A percentile compares a stretch with the other conserved stretches of the same genome.
phyloP scores from a whole-genome alignment of 139 green algal genomes.

The Monoraphidium neglectum region DNA sequence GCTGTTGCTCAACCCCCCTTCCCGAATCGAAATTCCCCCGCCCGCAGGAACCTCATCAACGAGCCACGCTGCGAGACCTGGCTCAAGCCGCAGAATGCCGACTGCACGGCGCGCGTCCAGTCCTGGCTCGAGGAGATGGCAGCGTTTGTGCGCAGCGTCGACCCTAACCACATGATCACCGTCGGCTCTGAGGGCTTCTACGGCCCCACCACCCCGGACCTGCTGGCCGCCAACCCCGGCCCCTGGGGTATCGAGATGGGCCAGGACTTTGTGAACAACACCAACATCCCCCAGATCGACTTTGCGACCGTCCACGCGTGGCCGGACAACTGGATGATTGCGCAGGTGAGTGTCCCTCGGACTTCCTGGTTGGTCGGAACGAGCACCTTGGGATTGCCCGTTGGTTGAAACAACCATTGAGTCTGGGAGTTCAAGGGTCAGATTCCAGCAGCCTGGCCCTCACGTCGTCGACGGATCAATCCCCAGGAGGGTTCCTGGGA shows the following conservation, averaged over 20 bases:
- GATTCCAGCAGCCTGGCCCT: too few relatives aligned
- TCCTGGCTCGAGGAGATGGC: slow-evolving; percentile 55
- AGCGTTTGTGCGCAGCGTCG: slow-evolving; percentile 46
- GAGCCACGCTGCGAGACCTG: slow-evolving; percentile 68
- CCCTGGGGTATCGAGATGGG: slow-evolving; percentile 60
- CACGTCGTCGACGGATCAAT: too few relatives aligned
- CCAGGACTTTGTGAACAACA: slow-evolving; percentile 80
- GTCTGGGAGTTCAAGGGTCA: too few relatives aligned
- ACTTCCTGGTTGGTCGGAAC: too few relatives aligned
- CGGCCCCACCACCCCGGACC: slow-evolving; percentile 16
- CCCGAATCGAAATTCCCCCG: slow-evolving; percentile 61
- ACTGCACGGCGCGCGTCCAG: slow-evolving; percentile 41
- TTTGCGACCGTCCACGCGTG: slow-evolving; percentile 75
- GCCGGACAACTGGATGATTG: slow-evolving; percentile 66
- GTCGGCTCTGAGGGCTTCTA: slow-evolving; percentile 69
- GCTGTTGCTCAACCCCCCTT: not conserved
- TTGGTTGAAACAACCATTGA: too few relatives aligned
- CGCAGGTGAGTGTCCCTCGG: not conserved
- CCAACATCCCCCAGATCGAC: slow-evolving; percentile 62
- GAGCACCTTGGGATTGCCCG: too few relatives aligned
- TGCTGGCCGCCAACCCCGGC: slow-evolving; percentile 42
- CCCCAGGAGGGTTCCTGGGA: too few relatives aligned
- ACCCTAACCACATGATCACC: slow-evolving; percentile 70
- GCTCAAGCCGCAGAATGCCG: slow-evolving; percentile 19
- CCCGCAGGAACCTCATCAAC: slow-evolving; percentile 79